Conservation (phyloP, 495 filamentous ascomycete species). For the Cairneyella variabilis region DNA sequence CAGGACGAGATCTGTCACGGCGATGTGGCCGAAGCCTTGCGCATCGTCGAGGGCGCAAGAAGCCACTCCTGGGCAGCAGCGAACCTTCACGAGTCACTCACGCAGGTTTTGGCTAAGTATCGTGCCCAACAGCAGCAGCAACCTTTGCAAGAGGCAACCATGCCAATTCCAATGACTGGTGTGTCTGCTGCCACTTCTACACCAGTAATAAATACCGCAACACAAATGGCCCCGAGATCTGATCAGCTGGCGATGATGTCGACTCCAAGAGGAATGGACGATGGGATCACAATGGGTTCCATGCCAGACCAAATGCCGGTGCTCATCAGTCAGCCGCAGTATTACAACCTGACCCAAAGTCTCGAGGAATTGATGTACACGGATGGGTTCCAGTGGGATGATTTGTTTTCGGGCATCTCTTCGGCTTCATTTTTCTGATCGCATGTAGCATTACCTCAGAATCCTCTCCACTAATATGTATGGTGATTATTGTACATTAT, state of each 20-base stretch:
- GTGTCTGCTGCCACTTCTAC: background rate
- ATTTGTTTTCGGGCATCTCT: constrained; percentile 5
- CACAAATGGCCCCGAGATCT: no score
- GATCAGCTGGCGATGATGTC: no score
- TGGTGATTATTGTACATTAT: no score
- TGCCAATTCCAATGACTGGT: background rate
- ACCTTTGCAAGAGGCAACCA: background rate
- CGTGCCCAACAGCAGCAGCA: constrained; percentile 15
- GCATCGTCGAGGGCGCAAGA: constrained; percentile 39
- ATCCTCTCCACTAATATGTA: no score
- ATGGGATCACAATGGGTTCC: no score
- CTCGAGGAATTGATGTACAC: constrained; percentile 1
- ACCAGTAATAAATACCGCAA: background rate
- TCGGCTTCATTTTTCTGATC: no score
- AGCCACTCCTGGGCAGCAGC: constrained; percentile 31
- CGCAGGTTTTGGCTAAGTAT: constrained; percentile 30
- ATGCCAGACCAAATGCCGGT: background rate
- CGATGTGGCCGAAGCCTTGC: constrained; percentile 41
- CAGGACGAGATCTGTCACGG: constrained; percentile 32
- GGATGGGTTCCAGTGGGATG: background rate
- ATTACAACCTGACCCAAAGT: background rate
- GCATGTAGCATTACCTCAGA: no score
- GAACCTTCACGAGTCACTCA: constrained; percentile 32
- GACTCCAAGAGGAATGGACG: no score
- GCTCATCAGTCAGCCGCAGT: background rate